phyloP scores from a whole-genome alignment of 805 yeast genomes.

The Pichia exigua region DNA sequence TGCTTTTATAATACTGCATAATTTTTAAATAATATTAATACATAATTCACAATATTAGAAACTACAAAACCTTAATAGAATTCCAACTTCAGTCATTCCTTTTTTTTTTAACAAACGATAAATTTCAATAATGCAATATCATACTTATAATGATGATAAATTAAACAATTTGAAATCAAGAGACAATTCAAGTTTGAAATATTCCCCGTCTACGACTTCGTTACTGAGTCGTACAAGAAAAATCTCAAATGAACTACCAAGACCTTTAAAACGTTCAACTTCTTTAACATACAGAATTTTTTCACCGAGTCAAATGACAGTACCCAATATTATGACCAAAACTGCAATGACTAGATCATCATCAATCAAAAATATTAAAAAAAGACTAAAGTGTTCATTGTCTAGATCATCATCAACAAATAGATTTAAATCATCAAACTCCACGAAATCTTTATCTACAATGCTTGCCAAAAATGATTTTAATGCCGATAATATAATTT shows the following conservation, averaged over 20 bases:
- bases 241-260: slow-evolving; percentile 11
- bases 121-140: neutral
- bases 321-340: slow-evolving; percentile 8
- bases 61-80: neutral
- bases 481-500: neutral
- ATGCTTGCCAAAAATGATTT: neutral
- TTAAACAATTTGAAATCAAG: neutral
- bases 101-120: neutral
- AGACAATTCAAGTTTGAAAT: neutral
- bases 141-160: neutral
- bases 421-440: neutral
- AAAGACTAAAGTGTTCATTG: slow-evolving; percentile 2
- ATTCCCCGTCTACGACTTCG: slow-evolving; percentile 5
- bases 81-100: slow-evolving; percentile 1
- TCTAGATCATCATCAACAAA: neutral
- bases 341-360: slow-evolving; percentile 6
- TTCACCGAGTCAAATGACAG: slow-evolving; percentile 17
- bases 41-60: neutral
- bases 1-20: neutral
- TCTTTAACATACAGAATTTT: slow-evolving; percentile 20
- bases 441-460: neutral
- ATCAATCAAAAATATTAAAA: slow-evolving; percentile 3
- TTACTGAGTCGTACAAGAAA: slow-evolving; percentile 8
- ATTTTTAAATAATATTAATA: neutral
- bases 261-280: slow-evolving; percentile 25